Evolutionary conservation across 495 filamentous ascomycete species (phyloP).

Genomic region (Penicillium canariense): DNA sequence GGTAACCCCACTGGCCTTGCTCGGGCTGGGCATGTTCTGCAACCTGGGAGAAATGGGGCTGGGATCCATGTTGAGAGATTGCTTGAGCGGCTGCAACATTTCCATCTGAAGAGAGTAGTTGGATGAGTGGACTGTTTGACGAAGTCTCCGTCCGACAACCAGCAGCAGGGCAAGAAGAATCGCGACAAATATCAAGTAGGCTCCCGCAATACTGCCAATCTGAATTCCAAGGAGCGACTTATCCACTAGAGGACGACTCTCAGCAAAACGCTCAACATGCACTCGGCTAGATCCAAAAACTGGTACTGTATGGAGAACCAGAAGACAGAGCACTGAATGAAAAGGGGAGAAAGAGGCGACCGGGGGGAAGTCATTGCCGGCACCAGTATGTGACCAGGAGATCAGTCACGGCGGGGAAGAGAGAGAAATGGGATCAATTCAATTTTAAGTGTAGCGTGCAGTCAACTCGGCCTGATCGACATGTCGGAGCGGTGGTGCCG

Average conservation of each 20-base stretch:
- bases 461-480: slow-evolving; percentile 27
- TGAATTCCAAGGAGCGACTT: slow-evolving; percentile 64
- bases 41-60: slow-evolving; percentile 47
- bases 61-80: slow-evolving; percentile 44
- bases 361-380: slow-evolving; percentile 21
- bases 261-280: slow-evolving; percentile 10
- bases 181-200: slow-evolving; percentile 72
- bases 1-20: slow-evolving; percentile 30
- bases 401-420: slow-evolving; percentile 13
- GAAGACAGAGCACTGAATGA: slow-evolving; percentile 10
- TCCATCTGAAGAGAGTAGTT: slow-evolving; percentile 56
- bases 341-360: slow-evolving; percentile 11
- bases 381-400: slow-evolving; percentile 14
- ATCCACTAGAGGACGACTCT: slow-evolving; percentile 35
- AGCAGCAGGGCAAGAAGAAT: slow-evolving; percentile 66
- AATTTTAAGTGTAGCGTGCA: slow-evolving; percentile 19
- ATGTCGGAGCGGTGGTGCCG: slow-evolving; percentile 13
- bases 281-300: slow-evolving; percentile 10
- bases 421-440: slow-evolving; percentile 2
- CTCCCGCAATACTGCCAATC: slow-evolving; percentile 74
- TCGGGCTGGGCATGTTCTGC: slow-evolving; percentile 41
- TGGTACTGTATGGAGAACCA: slow-evolving; percentile 7
- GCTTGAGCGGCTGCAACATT: slow-evolving; percentile 58
- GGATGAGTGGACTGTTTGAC: slow-evolving; percentile 52
- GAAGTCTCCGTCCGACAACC: slow-evolving; percentile 58